Base-by-base conservation (phyloP, 495 filamentous ascomycete species). In the Glonium stellatum region DNA sequence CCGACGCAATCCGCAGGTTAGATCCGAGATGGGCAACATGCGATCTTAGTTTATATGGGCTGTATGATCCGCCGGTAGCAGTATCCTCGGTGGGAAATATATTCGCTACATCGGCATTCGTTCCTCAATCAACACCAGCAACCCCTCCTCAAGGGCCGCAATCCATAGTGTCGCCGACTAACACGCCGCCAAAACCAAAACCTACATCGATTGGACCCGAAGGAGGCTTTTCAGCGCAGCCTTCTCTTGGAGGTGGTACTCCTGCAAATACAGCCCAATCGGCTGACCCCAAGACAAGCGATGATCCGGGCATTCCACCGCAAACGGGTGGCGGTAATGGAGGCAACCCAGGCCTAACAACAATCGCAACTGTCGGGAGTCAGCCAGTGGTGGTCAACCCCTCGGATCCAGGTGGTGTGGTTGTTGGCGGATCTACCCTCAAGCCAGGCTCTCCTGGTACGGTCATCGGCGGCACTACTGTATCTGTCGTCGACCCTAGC, bases 51-150 rank as follows among this genome's bases (percentile, higher is more conserved):
- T 15, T 62, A 8, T 51, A 58, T 52, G 60, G 60, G 4, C 23
- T 62, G 11, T 58, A 62, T 23, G 60, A 62, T 48, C 60, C 60
- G 12, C 60, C 60, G 6, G 31, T 44, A 31, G 60, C 60, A 13
- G 18, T 62, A 36, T 25, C 4, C 27, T 57, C 59, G 5, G 54
- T 62, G 1, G 59, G 59, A 15, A 57, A 62, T 27, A 42, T 57
- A 19, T 57, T 62, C 6, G 13, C 48, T 15, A 51, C 48, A 27
- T 25, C 48, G 21, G 1, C 48, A 51, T 23, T 15, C 8, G 48
- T 15, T 23, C 48, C 48, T 51, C 21, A 15, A 9, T 51, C 48
- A 5, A 23, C 48, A 15, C 25, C 48, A 25, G 48, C 48, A 27
- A 51, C 19, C 48, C 48, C 48, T 22, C 10, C 21, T 8, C 48